Base-by-base conservation (phyloP, 73 alveolate genomes). In the Uronychia binucleata region DNA sequence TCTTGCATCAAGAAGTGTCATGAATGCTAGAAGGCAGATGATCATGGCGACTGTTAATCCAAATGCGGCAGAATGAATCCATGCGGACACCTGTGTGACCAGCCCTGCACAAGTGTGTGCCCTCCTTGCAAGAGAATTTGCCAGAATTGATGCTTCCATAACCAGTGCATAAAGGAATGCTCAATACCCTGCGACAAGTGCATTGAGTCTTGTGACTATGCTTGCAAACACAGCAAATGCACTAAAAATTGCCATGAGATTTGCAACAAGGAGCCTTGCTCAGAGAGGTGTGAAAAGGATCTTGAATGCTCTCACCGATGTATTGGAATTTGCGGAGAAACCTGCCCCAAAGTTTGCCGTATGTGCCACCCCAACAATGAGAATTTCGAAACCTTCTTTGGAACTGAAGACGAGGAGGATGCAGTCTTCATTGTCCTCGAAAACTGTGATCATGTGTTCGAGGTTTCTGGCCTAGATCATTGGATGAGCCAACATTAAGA, bases 291-390 rank as follows among this genome's bases (percentile, higher is more conserved):
- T 78, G 58, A 76, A 28, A 80, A 67, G 74, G 58, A 1, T 25
- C 75, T 92, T 83, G 83, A 89, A 83, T 94, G 98, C 75, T 91
- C 88, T 0, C 96, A 92, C 83, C 87, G 89, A 60, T 94, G 98
- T 46, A 83, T 88, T 57, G 98, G 98, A 31, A 33, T 95, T 33
- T 95, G 98, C 87, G 98, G 98, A 11, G 98, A 95, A 34, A 90
- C 78, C 58, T 95, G 98, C 35, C 98, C 98, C 28, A 88, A 86
- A 80, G 86, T 92, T 26, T 95, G 98, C 46, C 88, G 86, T 82
- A 81, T 86, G 14, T 91, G 96, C 78, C 35, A 87, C 46, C 93
- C 93, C 11, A 80, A 92, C 26, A 74, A 94, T 89, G 97, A 94
- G 34, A 79, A 90, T 33, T 94, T 91, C 77, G 84, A 86, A 74